A percentile compares a stretch with the other conserved stretches of the same genome.
Conservation (phyloP, 768 basidiomycete genomes). For the Thelephora aurantiotincta region DNA sequence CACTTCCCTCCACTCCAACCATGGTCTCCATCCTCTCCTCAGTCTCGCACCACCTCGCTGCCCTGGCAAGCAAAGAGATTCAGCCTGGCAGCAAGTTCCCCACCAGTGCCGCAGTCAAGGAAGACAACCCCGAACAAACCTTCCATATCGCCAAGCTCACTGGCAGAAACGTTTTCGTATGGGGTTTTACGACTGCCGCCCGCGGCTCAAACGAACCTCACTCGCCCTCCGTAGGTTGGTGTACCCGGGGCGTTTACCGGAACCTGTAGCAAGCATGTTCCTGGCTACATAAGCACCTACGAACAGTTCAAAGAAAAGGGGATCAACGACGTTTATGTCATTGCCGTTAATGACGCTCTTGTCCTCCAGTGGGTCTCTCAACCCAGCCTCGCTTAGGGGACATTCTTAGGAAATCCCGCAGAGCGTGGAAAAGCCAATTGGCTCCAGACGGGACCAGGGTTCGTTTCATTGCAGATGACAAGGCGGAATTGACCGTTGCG, state of each 20-base stretch:
- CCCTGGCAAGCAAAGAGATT: too few relatives aligned
- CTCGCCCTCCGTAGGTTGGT: conserved; percentile 31
- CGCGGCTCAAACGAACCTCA: background rate
- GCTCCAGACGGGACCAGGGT: conserved; percentile 35
- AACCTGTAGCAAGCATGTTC: conserved; percentile 51
- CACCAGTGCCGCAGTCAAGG: conserved; percentile 34
- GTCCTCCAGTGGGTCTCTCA: conserved; percentile 5
- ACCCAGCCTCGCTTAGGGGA: background rate
- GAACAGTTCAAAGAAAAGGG: conserved; percentile 56
- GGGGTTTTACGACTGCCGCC: conserved; percentile 10
- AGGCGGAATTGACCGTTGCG: conserved; percentile 27
- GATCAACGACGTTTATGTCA: conserved; percentile 44
- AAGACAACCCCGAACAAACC: conserved; percentile 32
- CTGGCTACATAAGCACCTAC: conserved; percentile 38
- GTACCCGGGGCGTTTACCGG: conserved; percentile 72
- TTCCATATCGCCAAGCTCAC: conserved; percentile 27
- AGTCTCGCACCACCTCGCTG: too few relatives aligned
- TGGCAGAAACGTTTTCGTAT: conserved; percentile 52
- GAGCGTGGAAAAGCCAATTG: conserved; percentile 55
- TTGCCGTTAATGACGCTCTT: conserved; percentile 50
- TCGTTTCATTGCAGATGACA: conserved; percentile 40
- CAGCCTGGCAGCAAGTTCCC: conserved; percentile 33
- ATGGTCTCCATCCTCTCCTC: too few relatives aligned
- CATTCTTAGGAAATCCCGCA: conserved; percentile 10
- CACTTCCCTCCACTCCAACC: too few relatives aligned